These are phyloP conservation scores for Vanderwaltozyma yarrowii DNA, from an alignment of 805 yeast species.

Conservation along the genomic window DNA sequence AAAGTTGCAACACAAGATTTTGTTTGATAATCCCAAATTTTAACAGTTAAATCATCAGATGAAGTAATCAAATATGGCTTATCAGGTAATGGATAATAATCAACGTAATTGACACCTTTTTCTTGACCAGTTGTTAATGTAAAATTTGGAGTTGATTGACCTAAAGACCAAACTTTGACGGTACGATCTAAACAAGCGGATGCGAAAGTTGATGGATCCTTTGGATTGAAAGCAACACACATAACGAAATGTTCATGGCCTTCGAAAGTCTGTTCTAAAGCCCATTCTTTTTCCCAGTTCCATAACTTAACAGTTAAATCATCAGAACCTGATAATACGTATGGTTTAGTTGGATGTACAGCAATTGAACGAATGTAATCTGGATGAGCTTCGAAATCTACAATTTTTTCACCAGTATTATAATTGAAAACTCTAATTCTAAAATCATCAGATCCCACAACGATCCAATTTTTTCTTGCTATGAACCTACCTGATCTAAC, in stretches of 20 bases:
- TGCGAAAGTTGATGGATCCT: slow-evolving; percentile 95
- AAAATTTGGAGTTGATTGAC: slow-evolving; percentile 79
- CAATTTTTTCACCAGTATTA: slow-evolving; percentile 88
- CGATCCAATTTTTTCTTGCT: slow-evolving; percentile 95
- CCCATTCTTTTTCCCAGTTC: slow-evolving; percentile 98
- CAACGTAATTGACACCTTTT: slow-evolving; percentile 92
- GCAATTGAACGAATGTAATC: slow-evolving; percentile 91
- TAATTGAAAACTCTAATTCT: slow-evolving; percentile 88
- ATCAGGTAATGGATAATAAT: slow-evolving; percentile 94
- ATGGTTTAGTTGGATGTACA: slow-evolving; percentile 90
- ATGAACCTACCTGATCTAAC: slow-evolving; percentile 92
- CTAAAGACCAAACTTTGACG: slow-evolving; percentile 93
- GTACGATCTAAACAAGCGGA: slow-evolving; percentile 95
- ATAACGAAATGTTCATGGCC: slow-evolving; percentile 95
- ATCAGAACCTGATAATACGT: slow-evolving; percentile 80
- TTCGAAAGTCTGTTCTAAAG: slow-evolving; percentile 77
- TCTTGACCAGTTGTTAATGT: slow-evolving; percentile 85
- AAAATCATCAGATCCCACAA: slow-evolving; percentile 94
- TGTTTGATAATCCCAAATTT: slow-evolving; percentile 95
- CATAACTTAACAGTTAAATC: slow-evolving; percentile 87
- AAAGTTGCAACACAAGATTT: slow-evolving; percentile 90
- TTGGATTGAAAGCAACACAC: slow-evolving; percentile 92
- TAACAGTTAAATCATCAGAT: slow-evolving; percentile 82
- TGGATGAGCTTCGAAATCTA: slow-evolving; percentile 96
- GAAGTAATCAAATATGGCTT: slow-evolving; percentile 91